Evolutionary conservation across 2,329 filamentous ascomycete species (phyloP), one percentile per base, ranked within the genome.

Genomic region (Fusarium chaquense): DNA sequence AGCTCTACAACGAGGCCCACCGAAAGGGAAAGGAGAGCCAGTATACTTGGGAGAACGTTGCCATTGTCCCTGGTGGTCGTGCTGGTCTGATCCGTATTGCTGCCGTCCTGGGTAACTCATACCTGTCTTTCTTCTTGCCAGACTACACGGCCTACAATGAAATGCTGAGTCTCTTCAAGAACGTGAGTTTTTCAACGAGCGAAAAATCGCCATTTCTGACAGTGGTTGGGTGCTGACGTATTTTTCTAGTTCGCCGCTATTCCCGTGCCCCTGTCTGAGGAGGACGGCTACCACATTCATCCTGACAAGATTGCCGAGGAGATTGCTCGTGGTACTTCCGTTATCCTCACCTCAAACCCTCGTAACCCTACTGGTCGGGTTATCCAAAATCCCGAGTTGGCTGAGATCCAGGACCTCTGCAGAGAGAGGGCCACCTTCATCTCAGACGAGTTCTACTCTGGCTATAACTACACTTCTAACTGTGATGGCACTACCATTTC

Each of bases 121-220:
- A 97, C 77, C 85, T 98, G 68, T 93, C 91, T 43, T 98, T 98
- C 86, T 97, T 97, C 81, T 93, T 97, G 77, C 93, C 93, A 46
- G 92, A 98, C 80, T 98, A 98, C 83, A 97, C 94, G 5, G 95
- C 95, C 3, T 98, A 98, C 85, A 97, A 97, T 77, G 94, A 98
- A 84, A 98, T 98, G 94, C 82, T 98, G 82, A 93, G 91, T 61
- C 84, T 98, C 62, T 98, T 98, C 87, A 94, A 93, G 82, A 97
- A 97, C 80, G 89, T 46, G 18, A 15, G 43, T 50, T 50, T 9
- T 22, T 9, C 18, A 22, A 22, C 36, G n/a, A 22, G 36, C n/a
- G 36, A 40, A 40, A 40, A 40, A 7, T n/a, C 11, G 36, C n/a
- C 11, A 22, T 40, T 15, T 40, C 6, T 22, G n/a, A 40, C 15